A percentile compares a stretch with the other conserved stretches of the same genome.
phyloP scores from a whole-genome alignment of 345 rosid species.

The Viola odorata region DNA sequence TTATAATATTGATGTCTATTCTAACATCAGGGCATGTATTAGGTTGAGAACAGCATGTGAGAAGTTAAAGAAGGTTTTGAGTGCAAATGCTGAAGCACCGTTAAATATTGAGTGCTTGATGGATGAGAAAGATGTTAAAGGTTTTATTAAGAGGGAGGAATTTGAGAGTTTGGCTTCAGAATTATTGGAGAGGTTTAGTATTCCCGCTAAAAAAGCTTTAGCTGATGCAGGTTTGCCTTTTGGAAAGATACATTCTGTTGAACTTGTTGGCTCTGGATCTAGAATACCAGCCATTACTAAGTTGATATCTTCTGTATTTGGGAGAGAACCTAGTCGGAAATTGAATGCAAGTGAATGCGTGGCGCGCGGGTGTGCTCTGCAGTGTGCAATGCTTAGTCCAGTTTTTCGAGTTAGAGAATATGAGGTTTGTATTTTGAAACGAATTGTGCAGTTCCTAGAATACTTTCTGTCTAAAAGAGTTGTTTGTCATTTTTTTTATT shows the following conservation, averaged over 20 bases:
- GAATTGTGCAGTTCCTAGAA: neutral
- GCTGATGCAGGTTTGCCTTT: conserved; percentile 37
- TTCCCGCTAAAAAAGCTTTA: conserved; percentile 47
- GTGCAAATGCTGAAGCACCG: conserved; percentile 60
- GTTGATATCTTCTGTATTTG: conserved; percentile 39
- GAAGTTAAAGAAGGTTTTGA: conserved; percentile 53
- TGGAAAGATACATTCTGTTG: conserved; percentile 44
- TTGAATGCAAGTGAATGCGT: conserved; percentile 62
- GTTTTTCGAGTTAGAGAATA: conserved; percentile 52
- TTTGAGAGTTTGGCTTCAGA: conserved; percentile 48
- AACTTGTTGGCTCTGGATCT: conserved; percentile 62
- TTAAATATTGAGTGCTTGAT: conserved; percentile 57
- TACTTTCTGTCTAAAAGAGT: neutral
- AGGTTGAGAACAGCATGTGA: conserved; percentile 57
- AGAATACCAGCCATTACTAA: conserved; percentile 51
- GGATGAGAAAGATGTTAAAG: conserved; percentile 64
- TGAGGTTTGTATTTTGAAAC: conserved; percentile 35
- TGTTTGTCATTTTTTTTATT: neutral
- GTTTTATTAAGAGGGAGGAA: conserved; percentile 54
- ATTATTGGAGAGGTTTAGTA: conserved; percentile 31
- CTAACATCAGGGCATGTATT: conserved; percentile 42
- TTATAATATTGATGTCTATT: conserved; percentile 48
- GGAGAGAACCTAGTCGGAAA: conserved; percentile 49
- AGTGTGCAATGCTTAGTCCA: conserved; percentile 65
- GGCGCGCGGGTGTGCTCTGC: conserved; percentile 62